phyloP scores from a whole-genome alignment of 139 green algal species.

The Coelastrella sp. region DNA sequence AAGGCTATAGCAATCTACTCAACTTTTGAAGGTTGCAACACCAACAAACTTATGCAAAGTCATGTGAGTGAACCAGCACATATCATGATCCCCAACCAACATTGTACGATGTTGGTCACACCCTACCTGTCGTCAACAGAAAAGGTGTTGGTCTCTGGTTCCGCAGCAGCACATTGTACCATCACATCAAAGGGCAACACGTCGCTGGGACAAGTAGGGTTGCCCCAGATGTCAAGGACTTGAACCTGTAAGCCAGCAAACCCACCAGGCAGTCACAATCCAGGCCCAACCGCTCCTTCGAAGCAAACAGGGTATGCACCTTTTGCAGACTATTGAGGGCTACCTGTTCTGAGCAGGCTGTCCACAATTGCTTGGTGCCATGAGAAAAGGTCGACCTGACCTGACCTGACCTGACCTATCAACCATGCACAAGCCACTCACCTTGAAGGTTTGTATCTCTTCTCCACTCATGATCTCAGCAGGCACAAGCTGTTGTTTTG shows the following conservation, averaged over 20 bases:
- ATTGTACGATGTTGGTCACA: not conserved
- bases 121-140: slow-evolving; percentile 43
- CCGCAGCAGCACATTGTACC: slow-evolving; percentile 47
- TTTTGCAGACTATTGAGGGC: not conserved
- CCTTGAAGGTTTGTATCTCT: slow-evolving; percentile 56
- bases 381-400: not conserved
- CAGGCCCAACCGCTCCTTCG: not conserved
- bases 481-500: slow-evolving; percentile 27
- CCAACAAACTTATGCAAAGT: too few species aligned
- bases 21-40: not conserved
- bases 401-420: too few species aligned
- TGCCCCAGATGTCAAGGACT: slow-evolving; percentile 71
- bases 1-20: too few species aligned
- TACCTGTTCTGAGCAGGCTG: not conserved
- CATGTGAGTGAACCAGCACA: too few species aligned
- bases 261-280: not conserved
- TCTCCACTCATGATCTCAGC: slow-evolving; percentile 52
- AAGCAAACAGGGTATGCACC: not conserved
- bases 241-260: slow-evolving; percentile 51
- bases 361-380: not conserved
- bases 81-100: too few species aligned
- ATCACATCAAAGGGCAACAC: slow-evolving; percentile 57
- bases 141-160: slow-evolving; percentile 30
- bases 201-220: slow-evolving; percentile 54
- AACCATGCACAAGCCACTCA: not conserved